Conservation (phyloP, 345 rosid genomes). For the Aegle marmelos region DNA sequence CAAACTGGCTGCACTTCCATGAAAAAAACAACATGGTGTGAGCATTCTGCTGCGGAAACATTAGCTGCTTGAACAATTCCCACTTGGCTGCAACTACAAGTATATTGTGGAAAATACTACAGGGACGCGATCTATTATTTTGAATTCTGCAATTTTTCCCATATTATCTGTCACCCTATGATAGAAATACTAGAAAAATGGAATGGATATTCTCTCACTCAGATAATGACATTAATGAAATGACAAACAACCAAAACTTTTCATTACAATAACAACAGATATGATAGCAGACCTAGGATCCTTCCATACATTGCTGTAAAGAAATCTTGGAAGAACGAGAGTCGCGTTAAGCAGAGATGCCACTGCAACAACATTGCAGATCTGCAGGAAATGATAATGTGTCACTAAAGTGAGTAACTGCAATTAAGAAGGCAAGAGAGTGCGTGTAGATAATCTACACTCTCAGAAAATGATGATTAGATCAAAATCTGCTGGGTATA, state of each 20-base stretch:
- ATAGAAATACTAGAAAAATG: not conserved
- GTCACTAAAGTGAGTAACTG: not conserved
- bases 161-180: not conserved
- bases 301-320: conserved; percentile 97
- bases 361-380: conserved; percentile 78
- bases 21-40: conserved; percentile 10
- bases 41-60: conserved; percentile 1
- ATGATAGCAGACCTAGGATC: conserved; percentile 74
- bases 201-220: not conserved
- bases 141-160: not conserved
- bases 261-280: not conserved
- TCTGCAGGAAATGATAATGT: conserved; percentile 39
- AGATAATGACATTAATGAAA: not conserved
- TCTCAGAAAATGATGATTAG: not conserved
- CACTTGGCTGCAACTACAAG: not conserved
- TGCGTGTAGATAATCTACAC: not conserved
- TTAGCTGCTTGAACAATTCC: not conserved
- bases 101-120: not conserved
- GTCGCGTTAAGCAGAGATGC: conserved; percentile 80
- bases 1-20: conserved; percentile 67
- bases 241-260: not conserved
- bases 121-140: not conserved
- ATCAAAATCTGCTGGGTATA: not conserved
- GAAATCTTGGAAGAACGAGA: conserved; percentile 75
- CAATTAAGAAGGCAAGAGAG: not conserved